These are phyloP conservation scores for Ogataea sp. DNA, from an alignment of 805 yeast genomes.

Conservation along the genomic window DNA sequence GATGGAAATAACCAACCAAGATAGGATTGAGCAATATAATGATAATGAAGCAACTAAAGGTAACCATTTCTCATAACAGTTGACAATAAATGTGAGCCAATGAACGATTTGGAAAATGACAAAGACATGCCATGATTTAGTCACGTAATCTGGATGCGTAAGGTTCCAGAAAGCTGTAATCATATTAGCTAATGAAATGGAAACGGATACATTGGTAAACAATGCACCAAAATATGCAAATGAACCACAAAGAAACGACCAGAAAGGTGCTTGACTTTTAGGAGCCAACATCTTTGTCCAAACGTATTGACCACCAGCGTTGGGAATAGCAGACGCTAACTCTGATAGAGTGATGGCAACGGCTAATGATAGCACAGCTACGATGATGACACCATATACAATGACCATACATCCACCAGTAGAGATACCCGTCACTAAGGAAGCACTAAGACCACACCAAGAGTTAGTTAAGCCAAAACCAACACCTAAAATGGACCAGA, in stretches of 20 bases:
- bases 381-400: constrained; percentile 47
- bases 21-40: constrained; percentile 41
- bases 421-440: constrained; percentile 44
- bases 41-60: constrained; percentile 44
- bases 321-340: constrained; percentile 43
- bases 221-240: constrained; percentile 55
- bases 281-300: constrained; percentile 54
- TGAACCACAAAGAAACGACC: constrained; percentile 54
- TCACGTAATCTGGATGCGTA: constrained; percentile 23
- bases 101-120: constrained; percentile 40
- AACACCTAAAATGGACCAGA: constrained; percentile 44
- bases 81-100: constrained; percentile 34
- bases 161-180: constrained; percentile 40
- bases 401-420: constrained; percentile 54
- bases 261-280: constrained; percentile 33
- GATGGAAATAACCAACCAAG: constrained; percentile 46
- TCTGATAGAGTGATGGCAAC: constrained; percentile 47
- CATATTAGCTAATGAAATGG: constrained; percentile 43
- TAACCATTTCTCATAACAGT: constrained; percentile 41
- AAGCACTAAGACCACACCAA: constrained; percentile 54
- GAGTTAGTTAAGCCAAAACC: constrained; percentile 56
- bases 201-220: constrained; percentile 54
- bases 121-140: constrained; percentile 47
- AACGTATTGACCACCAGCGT: constrained; percentile 52
- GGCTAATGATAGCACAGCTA: constrained; percentile 37